Percentiles rank a stretch among this genome's conserved stretches.
Evolutionary conservation across 768 basidiomycete species (phyloP).

Genomic region (Hygrophorus russula): DNA sequence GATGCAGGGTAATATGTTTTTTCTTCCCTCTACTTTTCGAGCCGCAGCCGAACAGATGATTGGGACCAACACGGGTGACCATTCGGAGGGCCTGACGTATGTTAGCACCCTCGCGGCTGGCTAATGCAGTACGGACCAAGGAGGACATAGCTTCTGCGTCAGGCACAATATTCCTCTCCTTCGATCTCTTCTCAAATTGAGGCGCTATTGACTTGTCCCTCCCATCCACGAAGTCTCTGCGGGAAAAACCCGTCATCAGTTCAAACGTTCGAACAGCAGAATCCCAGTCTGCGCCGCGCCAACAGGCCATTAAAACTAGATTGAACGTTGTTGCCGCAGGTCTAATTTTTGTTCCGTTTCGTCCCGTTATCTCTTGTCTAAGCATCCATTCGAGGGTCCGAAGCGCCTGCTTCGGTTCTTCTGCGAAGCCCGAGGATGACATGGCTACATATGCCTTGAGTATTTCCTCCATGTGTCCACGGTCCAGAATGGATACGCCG

Average conservation of each 20-base stretch:
- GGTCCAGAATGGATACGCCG: constrained; percentile 32
- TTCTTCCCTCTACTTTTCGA: constrained; percentile 13
- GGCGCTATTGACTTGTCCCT: constrained; percentile 15
- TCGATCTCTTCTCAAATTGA: constrained; percentile 27
- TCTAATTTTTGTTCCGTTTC: constrained; percentile 34
- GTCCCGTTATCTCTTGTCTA: constrained; percentile 33
- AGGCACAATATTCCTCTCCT: constrained; percentile 33
- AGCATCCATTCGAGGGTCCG: constrained; percentile 63
- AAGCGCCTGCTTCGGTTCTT: constrained; percentile 27
- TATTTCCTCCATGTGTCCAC: constrained; percentile 50
- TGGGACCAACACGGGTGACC: constrained; percentile 32
- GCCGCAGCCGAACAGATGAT: constrained; percentile 19
- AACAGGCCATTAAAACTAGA: constrained; percentile 53
- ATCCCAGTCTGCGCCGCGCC: constrained; percentile 53
- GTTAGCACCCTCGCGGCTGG: constrained; percentile 30
- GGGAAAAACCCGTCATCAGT: constrained; percentile 60
- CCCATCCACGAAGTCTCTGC: constrained; percentile 38
- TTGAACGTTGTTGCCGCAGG: constrained; percentile 44
- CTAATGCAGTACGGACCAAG: constrained; percentile 48
- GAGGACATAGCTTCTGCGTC: constrained; percentile 43
- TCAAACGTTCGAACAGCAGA: constrained; percentile 48
- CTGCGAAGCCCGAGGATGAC: constrained; percentile 22
- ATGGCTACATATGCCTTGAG: constrained; percentile 40
- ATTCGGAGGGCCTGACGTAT: constrained; percentile 56
- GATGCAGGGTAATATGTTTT: constrained; percentile 29